Base-by-base conservation (phyloP, 345 rosid genomes). In the Citrus unshiu region DNA sequence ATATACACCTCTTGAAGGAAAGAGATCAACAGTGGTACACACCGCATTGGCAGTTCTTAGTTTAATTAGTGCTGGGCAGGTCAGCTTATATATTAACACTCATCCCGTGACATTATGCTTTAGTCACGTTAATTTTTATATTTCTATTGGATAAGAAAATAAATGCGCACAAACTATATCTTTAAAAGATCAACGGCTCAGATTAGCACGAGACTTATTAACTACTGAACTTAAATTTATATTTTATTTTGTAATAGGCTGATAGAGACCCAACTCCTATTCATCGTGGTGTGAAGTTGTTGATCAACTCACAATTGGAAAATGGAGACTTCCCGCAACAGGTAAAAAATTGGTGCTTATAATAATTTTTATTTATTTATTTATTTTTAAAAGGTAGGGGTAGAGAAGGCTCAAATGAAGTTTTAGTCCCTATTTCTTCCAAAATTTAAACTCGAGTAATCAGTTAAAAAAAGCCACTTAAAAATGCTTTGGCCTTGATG, bases 321-420 rank as follows among this genome's bases (percentile, higher is more conserved):
- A 81, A 85, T 65, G 97, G 97, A 4, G 91, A 87, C 74, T 94
- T 90, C 64, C 97, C 98, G 2, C 91, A 91, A 74, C 90, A 91
- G 89, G 93, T 90, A 46, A 46, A 46, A 46, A 46, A 46, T 46
- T 46, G 51, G 51, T 46, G 51, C 51, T 46, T 46, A 13, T 13
- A 46, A 46, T 46, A 46, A 46, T 12, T 46, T 12, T 46, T 46
- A 46, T 46, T 46, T 46, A 10, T 46, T 10, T 46, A 2, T 32
- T 32, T 32, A 32, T 46, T 46, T 46, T 46, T 46, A 46, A 46
- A 46, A 3, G 51, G 16, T 13, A 46, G 18, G 49, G 16, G 1
- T 13, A 46, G 18, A 12, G 1, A 46, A 46, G 1, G 5, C 5
- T 8, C 51, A 13, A 46, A 46, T 3, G 5, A 46, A 13, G 51